Evolutionary conservation across 495 filamentous ascomycete genomes (phyloP), one percentile per base, ranked within the genome.

Genomic region (Aspergillus affinis): DNA sequence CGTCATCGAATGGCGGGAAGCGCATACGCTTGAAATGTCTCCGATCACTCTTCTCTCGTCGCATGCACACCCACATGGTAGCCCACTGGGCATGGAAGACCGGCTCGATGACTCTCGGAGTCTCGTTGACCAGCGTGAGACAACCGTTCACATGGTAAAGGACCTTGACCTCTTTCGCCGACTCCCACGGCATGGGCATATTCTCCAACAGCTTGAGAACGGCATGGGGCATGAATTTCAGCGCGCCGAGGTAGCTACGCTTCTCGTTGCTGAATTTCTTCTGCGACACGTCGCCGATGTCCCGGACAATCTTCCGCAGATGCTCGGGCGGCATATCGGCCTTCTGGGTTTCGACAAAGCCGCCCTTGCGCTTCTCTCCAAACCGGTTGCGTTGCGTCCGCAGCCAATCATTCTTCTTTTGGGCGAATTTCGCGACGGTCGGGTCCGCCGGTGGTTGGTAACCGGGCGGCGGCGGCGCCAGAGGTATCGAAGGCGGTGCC

Each of bases 151-250:
- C 92, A 71, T 99, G 95, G 74, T 99, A 99, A 8, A 99, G 79
- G 13, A 99, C 95, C 75, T 97, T 97, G 53, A 99, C 95, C 67
- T 99, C 93, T 54, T 92, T 82, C 6, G 91, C 85, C 30, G 91
- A 91, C 79, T 99, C 95, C 95, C 95, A 99, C 8, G 95, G 95
- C 95, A 99, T 99, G 9, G 95, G 95, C 95, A 99, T 99, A 70
- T 99, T 99, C 81, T 99, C 95, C 58, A 99, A 69, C 19, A 99
- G 85, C 81, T 99, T 99, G 78, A 99, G 74, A 10, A 99, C 95
- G n/a, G 95, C 95, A 71, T 99, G 95, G 1, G 95, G 95, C 95
- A 99, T 99, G 75, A 96, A 99, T 77, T 99, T 99, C 61, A 99
- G 75, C 48, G 95, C 93, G 54, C 95, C 95, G 26, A 99, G 84